Evolutionary conservation across 179 eudicot genomes (phyloP).

Genomic region (Silene coronaria): DNA sequence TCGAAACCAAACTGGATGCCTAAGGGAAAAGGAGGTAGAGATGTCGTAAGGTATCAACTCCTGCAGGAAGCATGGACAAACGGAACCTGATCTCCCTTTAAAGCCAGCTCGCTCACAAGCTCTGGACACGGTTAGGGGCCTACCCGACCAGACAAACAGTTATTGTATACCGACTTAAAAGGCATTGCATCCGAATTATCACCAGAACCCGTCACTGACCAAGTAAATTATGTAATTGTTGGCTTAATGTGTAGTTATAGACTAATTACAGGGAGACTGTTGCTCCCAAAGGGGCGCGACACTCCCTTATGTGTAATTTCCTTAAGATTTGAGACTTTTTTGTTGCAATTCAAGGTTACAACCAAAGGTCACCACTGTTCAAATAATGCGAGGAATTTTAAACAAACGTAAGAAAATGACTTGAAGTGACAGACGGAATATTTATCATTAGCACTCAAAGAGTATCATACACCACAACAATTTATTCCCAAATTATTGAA

Average conservation of each 20-base stretch:
- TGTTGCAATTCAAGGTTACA: too few relatives aligned
- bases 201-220: not conserved
- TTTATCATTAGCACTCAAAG: not conserved
- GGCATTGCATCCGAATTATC: not conserved
- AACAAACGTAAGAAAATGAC: too few relatives aligned
- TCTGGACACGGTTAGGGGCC: not conserved
- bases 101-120: not conserved
- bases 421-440: too few relatives aligned
- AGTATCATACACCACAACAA: not conserved
- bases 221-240: not conserved
- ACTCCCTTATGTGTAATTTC: too few relatives aligned
- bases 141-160: not conserved
- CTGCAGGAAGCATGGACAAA: constrained; percentile 76
- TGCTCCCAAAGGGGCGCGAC: not conserved
- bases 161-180: too few relatives aligned
- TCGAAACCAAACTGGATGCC: constrained; percentile 53
- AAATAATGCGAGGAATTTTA: too few relatives aligned
- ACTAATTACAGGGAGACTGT: not conserved
- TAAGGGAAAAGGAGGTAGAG: constrained; percentile 47
- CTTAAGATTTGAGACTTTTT: too few relatives aligned
- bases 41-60: constrained; percentile 61
- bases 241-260: not conserved
- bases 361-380: too few relatives aligned
- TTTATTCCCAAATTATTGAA: constrained; percentile 1
- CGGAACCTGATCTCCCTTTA: constrained; percentile 28